Conservation (phyloP, 2,329 filamentous ascomycete genomes). For the Calonectria hawksworthii region DNA sequence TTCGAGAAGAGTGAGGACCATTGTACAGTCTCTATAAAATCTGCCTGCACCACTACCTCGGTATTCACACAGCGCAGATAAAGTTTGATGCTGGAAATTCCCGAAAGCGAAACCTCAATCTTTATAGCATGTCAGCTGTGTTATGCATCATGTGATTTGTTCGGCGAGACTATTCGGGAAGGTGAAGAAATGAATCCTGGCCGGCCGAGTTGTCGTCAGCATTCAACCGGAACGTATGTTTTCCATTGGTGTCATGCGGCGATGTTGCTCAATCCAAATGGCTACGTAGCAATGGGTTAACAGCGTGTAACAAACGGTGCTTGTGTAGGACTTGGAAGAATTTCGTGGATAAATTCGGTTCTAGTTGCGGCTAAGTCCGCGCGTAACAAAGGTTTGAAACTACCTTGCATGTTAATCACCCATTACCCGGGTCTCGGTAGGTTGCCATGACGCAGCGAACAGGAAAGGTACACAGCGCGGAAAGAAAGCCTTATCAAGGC, state of each 20-base stretch:
- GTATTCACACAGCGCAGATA: neutral
- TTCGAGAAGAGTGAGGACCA: slow-evolving; percentile 55
- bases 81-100: neutral
- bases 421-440: neutral
- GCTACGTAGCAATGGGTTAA: neutral
- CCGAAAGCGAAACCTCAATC: neutral
- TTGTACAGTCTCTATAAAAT: slow-evolving; percentile 27
- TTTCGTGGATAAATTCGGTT: neutral
- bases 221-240: slow-evolving; percentile 29
- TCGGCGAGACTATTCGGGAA: slow-evolving; percentile 42
- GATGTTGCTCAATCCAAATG: neutral
- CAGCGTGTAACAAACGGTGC: neutral
- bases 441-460: neutral
- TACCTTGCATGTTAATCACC: neutral
- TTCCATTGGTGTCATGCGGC: neutral
- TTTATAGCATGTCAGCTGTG: neutral
- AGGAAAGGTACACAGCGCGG: neutral
- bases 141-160: neutral
- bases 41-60: neutral
- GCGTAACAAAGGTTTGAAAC: neutral
- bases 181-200: slow-evolving; percentile 12
- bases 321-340: neutral
- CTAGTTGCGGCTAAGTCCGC: neutral
- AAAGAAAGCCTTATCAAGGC: neutral
- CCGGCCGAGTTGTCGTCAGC: slow-evolving; percentile 14